phyloP scores from a whole-genome alignment of 148 eudicot genomes.

The Oxyria digyna region DNA sequence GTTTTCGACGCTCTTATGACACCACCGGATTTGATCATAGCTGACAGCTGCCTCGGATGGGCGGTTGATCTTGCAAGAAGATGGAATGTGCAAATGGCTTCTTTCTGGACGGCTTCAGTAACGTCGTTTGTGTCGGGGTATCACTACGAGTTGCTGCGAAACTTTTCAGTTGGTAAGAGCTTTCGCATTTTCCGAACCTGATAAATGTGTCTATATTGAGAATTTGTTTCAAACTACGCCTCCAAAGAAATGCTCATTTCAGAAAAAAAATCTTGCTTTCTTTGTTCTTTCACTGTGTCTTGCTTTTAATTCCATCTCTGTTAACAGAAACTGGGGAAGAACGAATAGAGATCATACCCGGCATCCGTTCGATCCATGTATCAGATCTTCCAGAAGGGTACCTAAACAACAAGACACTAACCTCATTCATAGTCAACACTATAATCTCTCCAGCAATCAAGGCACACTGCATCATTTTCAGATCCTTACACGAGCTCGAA shows the following conservation, averaged over 20 bases:
- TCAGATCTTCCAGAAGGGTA: background rate
- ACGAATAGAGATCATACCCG: background rate
- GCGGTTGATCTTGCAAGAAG: constrained; percentile 19
- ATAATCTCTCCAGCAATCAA: background rate
- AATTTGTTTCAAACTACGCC: no score
- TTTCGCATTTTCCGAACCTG: no score
- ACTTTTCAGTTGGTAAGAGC: background rate
- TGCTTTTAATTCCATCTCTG: no score
- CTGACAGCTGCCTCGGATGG: constrained; percentile 23
- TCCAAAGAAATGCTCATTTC: no score
- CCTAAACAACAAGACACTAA: background rate
- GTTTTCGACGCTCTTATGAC: constrained; percentile 13
- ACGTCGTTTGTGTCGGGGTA: constrained; percentile 14
- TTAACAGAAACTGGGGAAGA: constrained; percentile 2
- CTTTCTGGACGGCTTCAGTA: constrained; percentile 21
- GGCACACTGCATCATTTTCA: background rate
- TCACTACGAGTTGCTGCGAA: constrained; percentile 16
- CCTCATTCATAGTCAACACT: background rate
- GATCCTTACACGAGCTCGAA: constrained; percentile 1
- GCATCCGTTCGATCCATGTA: background rate
- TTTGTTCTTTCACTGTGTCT: no score
- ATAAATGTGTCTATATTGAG: no score
- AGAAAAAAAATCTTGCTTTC: no score
- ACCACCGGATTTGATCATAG: constrained; percentile 15
- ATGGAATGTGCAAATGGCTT: constrained; percentile 24